These are phyloP conservation scores for Acrodontium crateriforme DNA, from an alignment of 2,329 filamentous ascomycete species.

Conservation along the genomic window DNA sequence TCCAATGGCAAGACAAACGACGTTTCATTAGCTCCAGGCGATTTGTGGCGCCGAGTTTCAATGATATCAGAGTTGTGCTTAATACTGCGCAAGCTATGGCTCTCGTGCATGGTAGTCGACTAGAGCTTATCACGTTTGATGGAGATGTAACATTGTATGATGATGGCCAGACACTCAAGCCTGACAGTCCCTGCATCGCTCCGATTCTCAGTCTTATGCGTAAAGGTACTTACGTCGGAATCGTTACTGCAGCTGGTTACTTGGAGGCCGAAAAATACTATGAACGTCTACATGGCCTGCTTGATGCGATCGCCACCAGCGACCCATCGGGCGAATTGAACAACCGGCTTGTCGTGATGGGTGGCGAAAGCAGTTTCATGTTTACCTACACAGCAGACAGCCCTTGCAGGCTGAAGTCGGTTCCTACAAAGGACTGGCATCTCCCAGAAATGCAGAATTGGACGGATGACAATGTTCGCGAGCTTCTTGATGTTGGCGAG, in stretches of 20 bases:
- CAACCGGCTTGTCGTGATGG: slow-evolving; percentile 76
- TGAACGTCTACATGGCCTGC: slow-evolving; percentile 68
- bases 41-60: slow-evolving; percentile 93
- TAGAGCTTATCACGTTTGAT: slow-evolving; percentile 88
- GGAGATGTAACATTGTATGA: slow-evolving; percentile 90
- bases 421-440: slow-evolving; percentile 53
- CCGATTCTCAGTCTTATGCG: slow-evolving; percentile 56
- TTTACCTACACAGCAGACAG: slow-evolving; percentile 60
- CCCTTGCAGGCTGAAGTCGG: slow-evolving; percentile 53
- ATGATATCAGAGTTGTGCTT: slow-evolving; percentile 81
- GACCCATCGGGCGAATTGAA: slow-evolving; percentile 53
- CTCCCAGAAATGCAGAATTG: slow-evolving; percentile 65
- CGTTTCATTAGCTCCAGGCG: slow-evolving; percentile 80
- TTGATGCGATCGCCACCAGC: slow-evolving; percentile 60
- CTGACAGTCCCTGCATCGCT: slow-evolving; percentile 62
- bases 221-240: slow-evolving; percentile 72
- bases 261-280: slow-evolving; percentile 79
- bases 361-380: slow-evolving; percentile 90
- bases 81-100: slow-evolving; percentile 94
- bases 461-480: slow-evolving; percentile 61
- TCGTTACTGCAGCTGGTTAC: slow-evolving; percentile 94
- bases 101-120: slow-evolving; percentile 56
- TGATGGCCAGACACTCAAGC: slow-evolving; percentile 64
- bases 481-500: slow-evolving; percentile 82
- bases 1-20: slow-evolving; percentile 74